phyloP scores from a whole-genome alignment of 2,329 filamentous ascomycete genomes.

The Aspergillus sp. region DNA sequence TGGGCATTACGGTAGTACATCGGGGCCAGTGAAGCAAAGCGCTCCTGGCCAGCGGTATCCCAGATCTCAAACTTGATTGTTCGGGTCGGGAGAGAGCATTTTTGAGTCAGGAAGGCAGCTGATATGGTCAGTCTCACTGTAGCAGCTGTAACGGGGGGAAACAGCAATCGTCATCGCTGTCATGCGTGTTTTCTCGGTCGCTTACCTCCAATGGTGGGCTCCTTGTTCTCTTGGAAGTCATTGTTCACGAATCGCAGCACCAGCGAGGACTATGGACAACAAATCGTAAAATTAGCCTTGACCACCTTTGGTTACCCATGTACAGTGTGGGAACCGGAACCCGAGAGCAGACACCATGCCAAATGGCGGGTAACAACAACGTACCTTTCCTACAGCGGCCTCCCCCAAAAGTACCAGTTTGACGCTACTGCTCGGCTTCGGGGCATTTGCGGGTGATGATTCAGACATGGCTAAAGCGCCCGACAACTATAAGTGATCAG shows the following conservation, averaged over 20 bases:
- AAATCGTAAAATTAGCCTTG: conserved; percentile 19
- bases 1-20: conserved; percentile 99
- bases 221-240: conserved; percentile 99
- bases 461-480: conserved; percentile 63
- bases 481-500: conserved; percentile 23
- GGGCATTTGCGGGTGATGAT: conserved; percentile 62
- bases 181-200: neutral
- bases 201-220: conserved; percentile 95
- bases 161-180: neutral
- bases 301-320: conserved; percentile 14
- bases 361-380: conserved; percentile 12
- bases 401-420: conserved; percentile 98
- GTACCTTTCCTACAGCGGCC: conserved; percentile 96
- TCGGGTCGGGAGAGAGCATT: conserved; percentile 90
- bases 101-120: conserved; percentile 98
- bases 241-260: conserved; percentile 99
- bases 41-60: conserved; percentile 97
- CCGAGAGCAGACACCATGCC: conserved; percentile 1
- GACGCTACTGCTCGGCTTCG: conserved; percentile 98
- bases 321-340: conserved; percentile 14
- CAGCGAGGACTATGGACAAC: conserved; percentile 73
- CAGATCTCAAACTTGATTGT: conserved; percentile 84
- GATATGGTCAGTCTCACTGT: conserved; percentile 7
- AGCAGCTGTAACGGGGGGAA: neutral
- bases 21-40: conserved; percentile 91